Base-by-base conservation (phyloP, 2,329 filamentous ascomycete genomes). In the Cercospora sp. region DNA sequence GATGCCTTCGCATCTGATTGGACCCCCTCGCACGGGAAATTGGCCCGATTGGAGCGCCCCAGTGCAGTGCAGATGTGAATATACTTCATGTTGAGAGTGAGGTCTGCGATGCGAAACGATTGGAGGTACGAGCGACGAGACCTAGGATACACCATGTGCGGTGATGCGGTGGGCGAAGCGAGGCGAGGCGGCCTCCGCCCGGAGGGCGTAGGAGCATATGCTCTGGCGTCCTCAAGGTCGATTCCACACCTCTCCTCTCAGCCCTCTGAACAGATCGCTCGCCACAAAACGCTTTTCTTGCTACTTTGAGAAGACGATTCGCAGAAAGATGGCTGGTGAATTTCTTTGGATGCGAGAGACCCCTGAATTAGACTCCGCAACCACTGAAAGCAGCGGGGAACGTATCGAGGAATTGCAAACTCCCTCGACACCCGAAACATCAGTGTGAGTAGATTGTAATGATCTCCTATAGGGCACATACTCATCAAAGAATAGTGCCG, bases 191-290 rank as follows among this genome's bases (percentile, higher is more conserved):
- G 53, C 55, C 55, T 8, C 55, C 55, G 55, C 55, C 48, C 16
- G 55, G 13, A 58, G 55, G 55, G 55, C 55, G 55, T 13, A 31
- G 55, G 7, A 55, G 51, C 55, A 58, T 58, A 58, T 58, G 55
- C 18, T 30, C 55, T 16, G 18, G 55, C 55, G 55, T 33, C 12
- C 55, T 58, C 55, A 30, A 55, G 30, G 33, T 58, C 26, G n/a
- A 31, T 33, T 33, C 55, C n/a, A 18, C 13, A 58, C 55, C 55
- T 58, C 55, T 58, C 16, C 18, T 33, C 55, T 33, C 55, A 58
- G 55, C 55, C 55, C 10, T 28, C 6, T 28, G 10, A 16, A 33
- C 55, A 58, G 55, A 33, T 58, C 18, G 28, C 26, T 16, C 13
- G 55, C 55, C 30, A 58, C 28, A 18, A 18, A 20, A 53, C 48